Evolutionary conservation across 2,329 filamentous ascomycete genomes (phyloP), one percentile per base, ranked within the genome.

Genomic region (Sporothrix humicola): DNA sequence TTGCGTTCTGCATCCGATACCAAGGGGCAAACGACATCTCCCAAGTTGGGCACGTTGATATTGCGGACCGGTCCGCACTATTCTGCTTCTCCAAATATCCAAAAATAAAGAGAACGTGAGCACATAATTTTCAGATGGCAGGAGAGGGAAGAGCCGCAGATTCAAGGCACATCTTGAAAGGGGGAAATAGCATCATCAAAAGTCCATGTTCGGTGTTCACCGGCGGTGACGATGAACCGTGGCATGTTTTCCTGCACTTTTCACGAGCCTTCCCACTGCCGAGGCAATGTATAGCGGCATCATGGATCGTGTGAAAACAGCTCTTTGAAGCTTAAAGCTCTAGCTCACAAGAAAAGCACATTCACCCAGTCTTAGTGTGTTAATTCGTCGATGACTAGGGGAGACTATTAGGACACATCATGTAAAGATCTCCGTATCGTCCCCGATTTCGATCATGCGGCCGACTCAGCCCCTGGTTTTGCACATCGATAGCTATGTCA

Each of bases 61-160:
- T 9, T 48, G 61, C 61, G 61, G 42, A 66, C n/a, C n/a, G 61
- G 61, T 66, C n/a, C 61, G 61, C 61, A 10, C 26, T 26, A 1
- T 26, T 26, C 12, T 17, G 2, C 9, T 12, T 46, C 20, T 48
- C 12, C 9, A n/a, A 44, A 15, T 0, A 0, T 48, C 42, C 20
- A 48, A 10, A 17, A 8, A 17, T 26, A 48, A 20, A 12, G 23
- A 7, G 2, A 0, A 46, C n/a, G 4, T 3, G 23, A 20, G 61
- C 42, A 66, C 61, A 66, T 48, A 26, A 48, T 66, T 15, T 48
- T 48, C 7, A 8, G 3, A 13, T n/a, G 1, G 10, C 6, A 17
- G 8, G 1, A 20, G 44, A 9, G 17, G 2, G 37, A 3, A 8
- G n/a, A 4, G 20, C 15, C 59, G 20, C 17, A 10, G 26, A 3